Base-by-base conservation (phyloP, 345 rosid species). In the Triadica sebifera region DNA sequence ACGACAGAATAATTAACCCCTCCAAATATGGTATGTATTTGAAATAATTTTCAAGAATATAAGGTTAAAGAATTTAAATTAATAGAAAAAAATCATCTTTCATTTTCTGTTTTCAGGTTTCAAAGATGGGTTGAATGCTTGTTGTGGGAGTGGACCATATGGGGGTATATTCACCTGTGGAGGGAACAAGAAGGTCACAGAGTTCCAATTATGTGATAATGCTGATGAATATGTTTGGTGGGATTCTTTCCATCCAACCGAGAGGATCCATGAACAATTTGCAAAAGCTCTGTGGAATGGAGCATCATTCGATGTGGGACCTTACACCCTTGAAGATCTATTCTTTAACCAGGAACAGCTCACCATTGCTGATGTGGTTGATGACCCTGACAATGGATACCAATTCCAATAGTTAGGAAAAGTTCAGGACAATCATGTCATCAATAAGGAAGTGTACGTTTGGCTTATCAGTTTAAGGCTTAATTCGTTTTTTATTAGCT, bases 231-330 rank as follows among this genome's bases (percentile, higher is more conserved):
- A 83, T 25, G 57, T 88, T 16, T 86, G 89, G 89, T 88, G 85
- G 88, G 87, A 86, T 73, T 85, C 89, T n/a, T 79, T 75, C 78
- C 89, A 86, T 73, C 82, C 89, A 43, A 80, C 86, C 3, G 85
- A 88, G 49, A 70, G 75, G 55, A 65, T 85, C 57, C 87, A 88
- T 50, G 61, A 83, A 77, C 84, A 82, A 65, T 8, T 78, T 37
- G 87, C 88, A 4, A 74, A 80, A 78, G 51, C 59, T n/a, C 65
- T 83, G 2, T 82, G 88, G 91, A 64, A 66, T 0, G 88, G 81
- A 56, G 55, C 73, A 6, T 58, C 81, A 24, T 38, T 67, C 1
- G 57, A 67, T 5, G 87, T 77, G 1, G 87, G 84, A 50, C 85
- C 88, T 1, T 78, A 72, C 83, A 86, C 55, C 38, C 73, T 86